phyloP scores from a whole-genome alignment of 2,329 filamentous ascomycete genomes.

The Aspergillus eucalypticola region DNA sequence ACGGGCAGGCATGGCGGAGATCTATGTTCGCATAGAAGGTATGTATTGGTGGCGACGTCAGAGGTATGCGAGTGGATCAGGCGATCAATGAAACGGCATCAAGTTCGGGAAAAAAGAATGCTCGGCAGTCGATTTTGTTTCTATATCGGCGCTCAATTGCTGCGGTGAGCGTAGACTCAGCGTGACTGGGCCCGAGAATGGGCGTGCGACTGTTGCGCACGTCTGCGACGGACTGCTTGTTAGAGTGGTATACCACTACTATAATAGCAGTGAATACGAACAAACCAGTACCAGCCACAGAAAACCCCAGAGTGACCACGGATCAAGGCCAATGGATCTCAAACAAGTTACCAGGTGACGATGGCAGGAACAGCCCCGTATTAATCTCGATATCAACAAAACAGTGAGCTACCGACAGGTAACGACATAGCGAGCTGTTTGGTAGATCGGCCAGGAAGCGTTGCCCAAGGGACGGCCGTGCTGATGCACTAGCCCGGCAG shows the following conservation, averaged over 20 bases:
- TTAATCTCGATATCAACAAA: slow-evolving; percentile 12
- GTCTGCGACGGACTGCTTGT: not conserved
- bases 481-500: slow-evolving; percentile 18
- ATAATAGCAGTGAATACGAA: not conserved
- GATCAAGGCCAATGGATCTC: not conserved
- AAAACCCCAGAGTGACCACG: not conserved
- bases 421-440: slow-evolving; percentile 10
- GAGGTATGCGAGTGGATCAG: slow-evolving; percentile 6
- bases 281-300: not conserved
- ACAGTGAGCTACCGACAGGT: slow-evolving; percentile 4
- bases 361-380: not conserved
- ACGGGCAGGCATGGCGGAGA: slow-evolving; percentile 33
- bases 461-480: slow-evolving; percentile 23
- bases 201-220: not conserved
- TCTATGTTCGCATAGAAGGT: slow-evolving; percentile 25
- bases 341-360: not conserved
- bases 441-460: slow-evolving; percentile 12
- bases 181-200: not conserved
- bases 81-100: slow-evolving; percentile 12
- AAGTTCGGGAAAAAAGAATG: slow-evolving; percentile 2
- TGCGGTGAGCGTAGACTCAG: not conserved
- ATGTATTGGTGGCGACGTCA: slow-evolving; percentile 18
- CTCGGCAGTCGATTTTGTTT: not conserved
- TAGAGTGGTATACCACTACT: no score
- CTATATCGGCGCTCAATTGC: not conserved